A percentile compares a stretch with the other conserved stretches of the same genome.
These are phyloP conservation scores for Claviceps lovelessii DNA, from an alignment of 2,329 filamentous ascomycete genomes.

Conservation along the genomic window DNA sequence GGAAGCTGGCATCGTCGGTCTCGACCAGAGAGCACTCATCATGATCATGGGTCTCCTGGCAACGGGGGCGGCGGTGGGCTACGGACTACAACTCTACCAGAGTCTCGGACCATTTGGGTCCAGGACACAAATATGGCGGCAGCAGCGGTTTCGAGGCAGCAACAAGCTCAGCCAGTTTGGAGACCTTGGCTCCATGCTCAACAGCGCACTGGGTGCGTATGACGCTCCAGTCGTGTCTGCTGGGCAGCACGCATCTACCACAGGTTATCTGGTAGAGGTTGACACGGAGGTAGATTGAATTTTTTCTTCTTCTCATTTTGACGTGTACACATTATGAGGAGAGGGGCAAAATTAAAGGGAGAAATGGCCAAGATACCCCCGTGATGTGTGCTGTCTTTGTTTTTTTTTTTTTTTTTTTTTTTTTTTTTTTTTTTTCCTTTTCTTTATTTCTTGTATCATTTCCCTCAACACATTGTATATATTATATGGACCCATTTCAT, in stretches of 20 bases:
- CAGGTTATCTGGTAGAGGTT: slow-evolving; percentile 19
- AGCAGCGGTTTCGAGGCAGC: slow-evolving; percentile 17
- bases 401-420: background rate
- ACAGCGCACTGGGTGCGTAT: slow-evolving; percentile 18
- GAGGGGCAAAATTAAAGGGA: background rate
- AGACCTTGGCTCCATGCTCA: slow-evolving; percentile 32
- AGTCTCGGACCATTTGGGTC: slow-evolving; percentile 30
- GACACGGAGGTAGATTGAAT: slow-evolving; percentile 22
- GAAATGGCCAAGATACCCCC: slow-evolving; percentile 5
- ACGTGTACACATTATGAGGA: background rate
- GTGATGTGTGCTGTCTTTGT: background rate
- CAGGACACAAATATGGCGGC: slow-evolving; percentile 28
- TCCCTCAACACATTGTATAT: background rate
- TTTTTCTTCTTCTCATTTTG: background rate
- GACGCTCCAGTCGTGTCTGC: slow-evolving; percentile 6
- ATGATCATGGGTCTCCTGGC: slow-evolving; percentile 20
- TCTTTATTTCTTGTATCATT: background rate
- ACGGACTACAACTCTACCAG: slow-evolving; percentile 26
- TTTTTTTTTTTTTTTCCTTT: background rate
- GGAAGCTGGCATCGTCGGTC: slow-evolving; percentile 17
- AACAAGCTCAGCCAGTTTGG: slow-evolving; percentile 29
- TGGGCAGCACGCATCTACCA: slow-evolving; percentile 4
- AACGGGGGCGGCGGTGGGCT: slow-evolving; percentile 24
- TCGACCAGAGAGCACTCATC: slow-evolving; percentile 20
- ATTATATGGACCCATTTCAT: background rate